Evolutionary conservation across 2,329 filamentous ascomycete species (phyloP), one percentile per base, ranked within the genome.

Genomic region (Epichloe elymi): DNA sequence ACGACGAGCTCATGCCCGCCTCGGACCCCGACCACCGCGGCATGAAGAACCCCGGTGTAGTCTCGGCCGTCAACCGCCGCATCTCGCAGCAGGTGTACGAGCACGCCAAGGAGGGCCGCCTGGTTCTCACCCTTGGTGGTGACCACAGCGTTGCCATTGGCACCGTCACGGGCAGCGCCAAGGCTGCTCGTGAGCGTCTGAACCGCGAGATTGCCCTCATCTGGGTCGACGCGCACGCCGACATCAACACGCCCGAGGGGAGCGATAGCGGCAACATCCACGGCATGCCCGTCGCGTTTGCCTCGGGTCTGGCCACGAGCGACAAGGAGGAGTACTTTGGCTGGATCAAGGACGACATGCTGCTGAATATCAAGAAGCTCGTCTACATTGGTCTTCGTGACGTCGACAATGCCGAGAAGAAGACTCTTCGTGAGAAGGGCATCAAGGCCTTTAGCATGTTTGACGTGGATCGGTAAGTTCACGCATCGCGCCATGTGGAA

Each of bases 381-480:
- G 93, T 98, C 36, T 98, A 98, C 70, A 98, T 98, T 65, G 93
- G 90, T 35, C 75, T 98, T 61, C 78, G 93, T 41, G 93, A 97
- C 64, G 89, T 97, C 33, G 93, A 98, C 65, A 70, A 79, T n/a
- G 87, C 82, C 41, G 93, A 98, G 82, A 97, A 96, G 83, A 79
- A 82, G 71, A 87, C 96, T 54, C 73, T 98, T 56, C 78, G 84
- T 52, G 88, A 97, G 58, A 75, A 97, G 63, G 84, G 85, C 41
- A 93, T 98, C 74, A 91, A 88, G 74, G 91, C 91, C 4, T 98
- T 97, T 64, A 91, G 85, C 71, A 98, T 98, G 93, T 93, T 95
- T 65, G 93, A 98, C 65, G 86, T 98, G 67, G 93, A 98, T 69
- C 78, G 80, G 85, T 88, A 73, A 61, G 77, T 64, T 20, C 7